These are phyloP conservation scores for Prunus mira DNA, from an alignment of 306 rosid species.

Conservation along the genomic window DNA sequence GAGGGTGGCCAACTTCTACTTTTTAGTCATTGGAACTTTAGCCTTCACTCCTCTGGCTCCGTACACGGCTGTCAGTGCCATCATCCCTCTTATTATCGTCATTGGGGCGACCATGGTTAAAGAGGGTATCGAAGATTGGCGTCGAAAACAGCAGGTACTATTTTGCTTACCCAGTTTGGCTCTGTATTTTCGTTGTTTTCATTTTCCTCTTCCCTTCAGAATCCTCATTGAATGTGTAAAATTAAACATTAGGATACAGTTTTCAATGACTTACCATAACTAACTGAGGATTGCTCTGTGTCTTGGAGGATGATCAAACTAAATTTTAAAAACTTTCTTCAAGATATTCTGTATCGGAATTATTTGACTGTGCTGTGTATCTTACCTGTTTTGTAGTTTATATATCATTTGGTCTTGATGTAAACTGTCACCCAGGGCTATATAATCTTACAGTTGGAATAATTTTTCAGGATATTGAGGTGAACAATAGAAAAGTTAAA, in stretches of 20 bases:
- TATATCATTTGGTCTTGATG: not conserved
- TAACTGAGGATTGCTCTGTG: not conserved
- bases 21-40: slow-evolving; percentile 66
- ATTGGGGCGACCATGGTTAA: slow-evolving; percentile 70
- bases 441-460: slow-evolving; percentile 23
- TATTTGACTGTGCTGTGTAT: not conserved
- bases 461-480: slow-evolving; percentile 64
- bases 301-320: not conserved
- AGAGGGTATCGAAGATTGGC: slow-evolving; percentile 83
- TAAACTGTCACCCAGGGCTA: not conserved
- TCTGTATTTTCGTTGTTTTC: slow-evolving; percentile 12
- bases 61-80: slow-evolving; percentile 75
- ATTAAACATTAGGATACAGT: not conserved
- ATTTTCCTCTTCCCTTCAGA: not conserved
- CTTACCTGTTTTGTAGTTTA: not conserved
- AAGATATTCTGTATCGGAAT: not conserved
- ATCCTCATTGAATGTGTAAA: not conserved
- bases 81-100: slow-evolving; percentile 63
- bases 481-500: slow-evolving; percentile 75
- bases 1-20: slow-evolving; percentile 91
- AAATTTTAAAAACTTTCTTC: not conserved
- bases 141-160: slow-evolving; percentile 74
- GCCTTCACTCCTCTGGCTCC: slow-evolving; percentile 87
- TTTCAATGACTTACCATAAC: not conserved
- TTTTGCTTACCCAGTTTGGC: slow-evolving; percentile 12